Conservation (phyloP, 371 early-diverging fungal species). For the Batkoa obscura region DNA sequence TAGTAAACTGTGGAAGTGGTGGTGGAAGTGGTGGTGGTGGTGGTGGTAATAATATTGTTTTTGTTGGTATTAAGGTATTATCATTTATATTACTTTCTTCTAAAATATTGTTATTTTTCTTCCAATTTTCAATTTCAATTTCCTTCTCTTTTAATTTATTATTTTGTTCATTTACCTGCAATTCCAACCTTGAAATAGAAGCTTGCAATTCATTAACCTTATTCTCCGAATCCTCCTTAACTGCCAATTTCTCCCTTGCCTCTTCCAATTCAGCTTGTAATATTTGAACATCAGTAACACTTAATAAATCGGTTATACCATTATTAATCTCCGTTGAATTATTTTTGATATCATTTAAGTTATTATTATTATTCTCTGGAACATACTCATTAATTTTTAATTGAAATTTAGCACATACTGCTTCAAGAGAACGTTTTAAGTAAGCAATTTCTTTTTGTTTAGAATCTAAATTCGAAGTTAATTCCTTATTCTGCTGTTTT, state of each 20-base stretch:
- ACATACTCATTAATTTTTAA: constrained; percentile 12
- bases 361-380: constrained; percentile 12
- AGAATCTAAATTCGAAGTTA: constrained; percentile 11
- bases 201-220: not conserved
- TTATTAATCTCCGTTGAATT: constrained; percentile 4
- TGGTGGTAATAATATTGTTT: constrained; percentile 11
- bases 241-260: not conserved
- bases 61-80: not conserved
- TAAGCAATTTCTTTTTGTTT: constrained; percentile 17
- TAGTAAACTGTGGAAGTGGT: constrained; percentile 5
- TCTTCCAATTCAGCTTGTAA: not conserved
- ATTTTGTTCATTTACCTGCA: not conserved
- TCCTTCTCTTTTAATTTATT: constrained; percentile 1
- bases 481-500: constrained; percentile 9
- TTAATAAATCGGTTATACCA: not conserved
- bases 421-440: constrained; percentile 16
- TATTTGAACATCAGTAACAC: constrained; percentile 3
- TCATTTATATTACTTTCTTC: not conserved
- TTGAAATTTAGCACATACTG: constrained; percentile 18
- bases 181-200: not conserved
- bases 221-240: not conserved
- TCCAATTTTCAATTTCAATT: not conserved
- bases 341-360: constrained; percentile 7
- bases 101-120: not conserved
- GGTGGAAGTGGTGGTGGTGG: constrained; percentile 14